These are phyloP conservation scores for Geranium brycei DNA, from an alignment of 345 rosid genomes.

Conservation along the genomic window DNA sequence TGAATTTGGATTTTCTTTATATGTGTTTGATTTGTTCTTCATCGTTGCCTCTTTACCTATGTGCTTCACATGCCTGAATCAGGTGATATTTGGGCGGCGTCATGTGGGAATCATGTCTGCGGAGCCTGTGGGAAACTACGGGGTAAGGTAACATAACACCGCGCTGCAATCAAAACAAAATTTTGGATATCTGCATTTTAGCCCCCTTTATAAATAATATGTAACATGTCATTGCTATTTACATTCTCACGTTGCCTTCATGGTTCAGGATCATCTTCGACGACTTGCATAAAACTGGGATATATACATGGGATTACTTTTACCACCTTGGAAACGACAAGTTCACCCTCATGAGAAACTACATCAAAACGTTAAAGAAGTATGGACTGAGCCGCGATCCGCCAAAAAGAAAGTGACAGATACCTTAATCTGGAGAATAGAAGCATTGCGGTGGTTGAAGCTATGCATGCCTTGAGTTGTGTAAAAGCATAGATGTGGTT, in stretches of 20 bases:
- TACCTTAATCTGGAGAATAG: background rate
- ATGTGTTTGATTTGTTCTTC: background rate
- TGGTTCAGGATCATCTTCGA: conserved; percentile 66
- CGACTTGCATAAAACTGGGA: conserved; percentile 91
- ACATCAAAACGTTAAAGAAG: conserved; percentile 62
- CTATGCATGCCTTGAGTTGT: too few species aligned
- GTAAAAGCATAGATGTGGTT: background rate
- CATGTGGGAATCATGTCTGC: conserved; percentile 94
- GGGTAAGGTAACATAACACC: conserved; percentile 55
- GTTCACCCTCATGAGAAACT: conserved; percentile 65
- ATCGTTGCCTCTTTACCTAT: background rate
- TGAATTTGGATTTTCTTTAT: background rate
- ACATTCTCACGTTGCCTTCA: conserved; percentile 2
- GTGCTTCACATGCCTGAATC: conserved; percentile 1
- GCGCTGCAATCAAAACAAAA: conserved; percentile 9
- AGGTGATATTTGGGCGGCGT: conserved; percentile 82
- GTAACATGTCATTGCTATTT: too few species aligned
- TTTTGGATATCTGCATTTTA: background rate
- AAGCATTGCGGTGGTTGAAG: too few species aligned
- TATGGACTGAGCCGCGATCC: conserved; percentile 88
- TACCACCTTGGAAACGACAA: conserved; percentile 72
- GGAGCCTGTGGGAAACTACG: conserved; percentile 89
- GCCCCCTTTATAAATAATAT: background rate
- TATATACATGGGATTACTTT: conserved; percentile 83
- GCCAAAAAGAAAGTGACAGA: conserved; percentile 28